Evolutionary conservation across 2,329 filamentous ascomycete species (phyloP), one percentile per base, ranked within the genome.

Genomic region (Corniculantispora saksenae): DNA sequence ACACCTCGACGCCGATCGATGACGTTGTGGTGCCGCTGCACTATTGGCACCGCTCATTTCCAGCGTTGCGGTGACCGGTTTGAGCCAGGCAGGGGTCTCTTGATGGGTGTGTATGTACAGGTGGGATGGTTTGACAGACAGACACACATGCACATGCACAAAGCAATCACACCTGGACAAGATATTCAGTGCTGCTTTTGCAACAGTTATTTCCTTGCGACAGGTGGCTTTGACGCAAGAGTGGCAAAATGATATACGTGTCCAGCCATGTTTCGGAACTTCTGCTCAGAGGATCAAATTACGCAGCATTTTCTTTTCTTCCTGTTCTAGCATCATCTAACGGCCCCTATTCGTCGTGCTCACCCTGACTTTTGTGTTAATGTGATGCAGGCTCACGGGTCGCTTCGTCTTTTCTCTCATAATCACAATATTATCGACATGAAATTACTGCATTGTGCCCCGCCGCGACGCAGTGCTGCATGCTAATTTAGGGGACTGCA

Each of bases 181-280:
- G 35, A 38, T 38, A 8, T 7, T 38, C 35, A 38, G 13, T 38
- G 13, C 35, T 58, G n/a, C n/a, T n/a, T n/a, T n/a, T n/a, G n/a
- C n/a, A n/a, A n/a, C n/a, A n/a, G n/a, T 29, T 59, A 23, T 58
- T 58, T 19, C 43, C 56, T 13, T 35, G 56, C 40, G 25, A 61
- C 32, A 40, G 13, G 55, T 57, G 43, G 58, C 58, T 61, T 40
- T 27, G 58, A 51, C 58, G 29, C 47, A 50, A 40, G 32, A 29
- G 59, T 54, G 59, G 48, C 59, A 32, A 61, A 45, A 54, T 29
- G n/a, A n/a, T n/a, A n/a, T n/a, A 35, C 21, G 15, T 57, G 4
- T 54, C 29, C 35, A 61, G 47, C 58, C 58, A 40, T 61, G 58
- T 61, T 61, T 61, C 58, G 35, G 47, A 19, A 53, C 47, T 21